Base-by-base conservation (phyloP, 1,284 basidiomycete genomes). In the Cutaneotrichosporon mucoides region DNA sequence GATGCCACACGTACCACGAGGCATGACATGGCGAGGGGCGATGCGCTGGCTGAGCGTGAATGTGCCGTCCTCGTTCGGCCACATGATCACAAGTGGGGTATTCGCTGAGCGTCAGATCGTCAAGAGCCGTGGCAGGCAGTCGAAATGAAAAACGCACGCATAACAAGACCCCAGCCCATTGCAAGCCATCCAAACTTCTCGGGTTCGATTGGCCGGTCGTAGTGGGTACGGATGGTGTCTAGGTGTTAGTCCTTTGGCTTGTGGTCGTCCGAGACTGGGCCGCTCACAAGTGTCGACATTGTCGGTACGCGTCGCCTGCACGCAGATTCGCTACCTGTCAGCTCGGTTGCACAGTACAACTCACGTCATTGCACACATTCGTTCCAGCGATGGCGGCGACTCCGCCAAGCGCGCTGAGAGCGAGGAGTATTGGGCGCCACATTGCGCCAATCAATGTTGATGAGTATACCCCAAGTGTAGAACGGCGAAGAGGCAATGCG, bases 61-160 rank as follows among this genome's bases (percentile, higher is more conserved):
- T 2, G 79, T 74, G 7, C 82, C 82, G 62, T 84, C 81, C 10
- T 73, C 70, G 66, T 85, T 85, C 6, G 82, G 76, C 86, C 86
- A 88, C 74, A 84, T 81, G 48, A 88, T 83, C 53, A 87, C 83
- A 83, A 87, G 84, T 0, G 84, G 82, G 9, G 81, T 77, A 61
- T 79, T 63, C 7, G 78, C 71, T 75, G 55, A 2, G 5, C 7
- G 47, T 61, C 38, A 61, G 56, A 11, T 12, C 37, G 1, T 15
- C 3, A 5, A 12, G n/a, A 13, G 15, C 15, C 10, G 24, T 24
- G 24, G 24, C 24, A 24, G 24, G 24, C 24, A 24, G 24, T 24
- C 24, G 24, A 5, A 5, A 15, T 16, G 34, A 6, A 53, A n/a
- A 13, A 63, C 61, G 34, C 51, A 64, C 62, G 42, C 62, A 64